Evolutionary conservation across 495 filamentous ascomycete genomes (phyloP), one percentile per base, ranked within the genome.

Genomic region (Aspergillus avenaceus): DNA sequence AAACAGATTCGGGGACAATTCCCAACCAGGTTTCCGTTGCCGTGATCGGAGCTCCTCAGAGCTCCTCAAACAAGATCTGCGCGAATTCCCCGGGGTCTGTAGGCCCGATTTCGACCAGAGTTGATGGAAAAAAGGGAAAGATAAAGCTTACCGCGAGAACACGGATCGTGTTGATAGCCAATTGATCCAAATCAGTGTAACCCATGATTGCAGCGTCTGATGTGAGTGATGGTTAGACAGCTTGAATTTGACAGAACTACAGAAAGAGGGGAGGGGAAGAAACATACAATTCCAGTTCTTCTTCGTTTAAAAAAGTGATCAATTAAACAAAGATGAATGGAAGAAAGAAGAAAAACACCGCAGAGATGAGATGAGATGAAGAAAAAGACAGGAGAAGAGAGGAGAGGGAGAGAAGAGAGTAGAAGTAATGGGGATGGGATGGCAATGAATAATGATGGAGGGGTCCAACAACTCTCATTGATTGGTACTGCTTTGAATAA

Each of bases 81-180:
- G 37, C 11, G 31, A 25, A 41, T 21, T 28, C 12, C 50, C 40
- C 29, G 42, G 57, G 50, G 52, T 43, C 29, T 37, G 56, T 46
- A 52, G 49, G 27, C 55, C 12, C 40, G 34, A 53, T 19, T 43
- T 25, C 19, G 45, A 34, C n/a, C n/a, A n/a, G n/a, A n/a, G n/a
- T n/a, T n/a, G 37, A 43, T 7, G 47, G 52, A 25, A 36, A 37
- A 32, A 23, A 47, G 18, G 21, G 24, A 26, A 12, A 53, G 44
- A 45, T 8, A 29, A 36, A 52, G 29, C 72, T 31, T 86, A 98
- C 93, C 58, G 93, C 92, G 59, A 98, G 83, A 62, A 90, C 65
- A 68, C 95, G 90, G 76, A 97, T 97, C 67, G 92, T 95, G 86
- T 97, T 97, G 74, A 99, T 87, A 62, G 87, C 87, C 69, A 90